These are phyloP conservation scores for Crithidia expoeki DNA, from an alignment of 208 protist species.

Conservation along the genomic window DNA sequence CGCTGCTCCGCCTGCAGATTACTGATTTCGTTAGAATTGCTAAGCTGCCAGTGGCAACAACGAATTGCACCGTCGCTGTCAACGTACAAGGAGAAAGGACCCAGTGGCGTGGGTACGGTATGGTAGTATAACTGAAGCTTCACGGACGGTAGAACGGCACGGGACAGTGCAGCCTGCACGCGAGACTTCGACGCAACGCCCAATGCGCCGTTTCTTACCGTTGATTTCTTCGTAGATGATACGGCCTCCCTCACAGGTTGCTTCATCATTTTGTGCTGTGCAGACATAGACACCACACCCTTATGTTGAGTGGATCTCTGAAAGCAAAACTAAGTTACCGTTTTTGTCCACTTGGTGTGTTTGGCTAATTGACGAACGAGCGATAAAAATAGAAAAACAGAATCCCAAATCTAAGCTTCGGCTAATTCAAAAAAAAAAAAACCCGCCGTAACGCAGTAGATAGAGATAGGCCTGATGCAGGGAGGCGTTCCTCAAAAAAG, in stretches of 20 bases:
- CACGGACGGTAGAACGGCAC: background rate
- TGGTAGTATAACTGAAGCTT: conserved; percentile 47
- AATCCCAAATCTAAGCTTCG: too few relatives aligned
- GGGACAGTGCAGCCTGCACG: background rate
- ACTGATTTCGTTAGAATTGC: conserved; percentile 13
- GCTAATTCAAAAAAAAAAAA: conserved; percentile 22
- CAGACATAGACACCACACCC: conserved; percentile 1
- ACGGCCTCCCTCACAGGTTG: background rate
- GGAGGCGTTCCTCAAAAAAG: too few relatives aligned
- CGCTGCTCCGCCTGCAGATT: conserved; percentile 26
- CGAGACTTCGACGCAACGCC: background rate
- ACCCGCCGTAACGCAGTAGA: too few relatives aligned
- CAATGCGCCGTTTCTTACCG: background rate
- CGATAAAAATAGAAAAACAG: background rate
- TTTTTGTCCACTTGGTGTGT: too few relatives aligned
- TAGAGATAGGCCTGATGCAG: background rate
- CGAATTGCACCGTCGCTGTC: conserved; percentile 61
- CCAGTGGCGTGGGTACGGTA: conserved; percentile 46
- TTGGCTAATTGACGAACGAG: background rate
- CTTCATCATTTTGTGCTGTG: background rate
- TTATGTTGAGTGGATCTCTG: background rate
- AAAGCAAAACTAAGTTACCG: background rate
- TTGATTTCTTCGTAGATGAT: background rate
- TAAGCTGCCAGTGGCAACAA: conserved; percentile 52
- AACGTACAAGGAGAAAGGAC: conserved; percentile 58